Conservation (phyloP, 2,329 filamentous ascomycete species). For the Aspergillus texensis region DNA sequence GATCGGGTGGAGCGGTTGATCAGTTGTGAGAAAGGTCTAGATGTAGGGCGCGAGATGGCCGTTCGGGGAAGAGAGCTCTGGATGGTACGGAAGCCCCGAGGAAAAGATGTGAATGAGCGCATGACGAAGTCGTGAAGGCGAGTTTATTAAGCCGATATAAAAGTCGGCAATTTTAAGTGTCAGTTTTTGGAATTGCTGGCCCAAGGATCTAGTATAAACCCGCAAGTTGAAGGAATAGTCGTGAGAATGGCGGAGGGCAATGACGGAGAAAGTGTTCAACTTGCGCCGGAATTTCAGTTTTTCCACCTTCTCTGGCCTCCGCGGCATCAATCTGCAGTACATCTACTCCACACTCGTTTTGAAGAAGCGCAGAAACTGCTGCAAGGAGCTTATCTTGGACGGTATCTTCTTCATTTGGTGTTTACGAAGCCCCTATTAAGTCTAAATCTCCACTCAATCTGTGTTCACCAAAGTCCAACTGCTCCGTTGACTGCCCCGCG, state of each 20-base stretch:
- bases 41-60: conserved; percentile 18
- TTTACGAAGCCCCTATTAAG: background rate
- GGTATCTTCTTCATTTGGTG: background rate
- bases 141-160: background rate
- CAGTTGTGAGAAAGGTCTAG: conserved; percentile 26
- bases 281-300: conserved; percentile 30
- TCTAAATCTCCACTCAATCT: conserved; percentile 1
- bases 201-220: background rate
- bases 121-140: conserved; percentile 11
- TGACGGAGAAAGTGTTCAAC: conserved; percentile 17
- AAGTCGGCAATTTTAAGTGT: background rate
- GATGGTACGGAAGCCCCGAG: conserved; percentile 27
- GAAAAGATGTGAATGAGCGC: conserved; percentile 21
- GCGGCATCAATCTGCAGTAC: conserved; percentile 14
- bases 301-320: conserved; percentile 26
- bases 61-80: conserved; percentile 19
- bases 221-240: background rate
- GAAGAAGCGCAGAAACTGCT: background rate
- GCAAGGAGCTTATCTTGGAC: background rate
- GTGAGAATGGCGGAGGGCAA: conserved; percentile 3
- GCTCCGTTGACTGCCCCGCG: conserved; percentile 18
- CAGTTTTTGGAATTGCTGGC: background rate
- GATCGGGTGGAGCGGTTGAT: conserved; percentile 16
- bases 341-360: background rate
- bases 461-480: background rate